phyloP scores from a whole-genome alignment of 1,139 yeast species.

The Diutina catenulata region DNA sequence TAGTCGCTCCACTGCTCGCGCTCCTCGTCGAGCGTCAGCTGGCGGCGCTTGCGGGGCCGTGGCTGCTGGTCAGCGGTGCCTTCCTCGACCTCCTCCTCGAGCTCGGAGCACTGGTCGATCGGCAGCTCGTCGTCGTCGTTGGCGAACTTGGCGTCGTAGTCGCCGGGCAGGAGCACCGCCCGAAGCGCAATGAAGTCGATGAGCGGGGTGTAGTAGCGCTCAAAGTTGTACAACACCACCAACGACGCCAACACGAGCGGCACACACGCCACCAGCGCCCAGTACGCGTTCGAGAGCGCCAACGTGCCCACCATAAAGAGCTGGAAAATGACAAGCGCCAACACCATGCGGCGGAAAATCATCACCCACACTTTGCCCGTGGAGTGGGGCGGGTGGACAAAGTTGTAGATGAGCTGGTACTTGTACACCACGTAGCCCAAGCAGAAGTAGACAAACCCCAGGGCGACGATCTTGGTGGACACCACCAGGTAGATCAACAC shows the following conservation, averaged over 20 bases:
- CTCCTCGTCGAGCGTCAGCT: constrained; percentile 44
- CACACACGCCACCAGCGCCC: constrained; percentile 33
- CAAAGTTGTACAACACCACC: constrained; percentile 67
- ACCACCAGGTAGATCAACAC: constrained; percentile 52
- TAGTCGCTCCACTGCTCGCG: constrained; percentile 40
- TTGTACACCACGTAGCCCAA: constrained; percentile 56
- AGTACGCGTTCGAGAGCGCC: constrained; percentile 40
- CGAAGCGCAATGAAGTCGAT: constrained; percentile 79
- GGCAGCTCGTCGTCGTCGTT: constrained; percentile 1
- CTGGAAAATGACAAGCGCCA: constrained; percentile 50
- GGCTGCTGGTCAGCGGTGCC: background rate
- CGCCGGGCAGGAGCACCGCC: constrained; percentile 27
- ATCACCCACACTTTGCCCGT: constrained; percentile 66
- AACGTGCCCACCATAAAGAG: constrained; percentile 60
- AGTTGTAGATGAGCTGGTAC: constrained; percentile 52
- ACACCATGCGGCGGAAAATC: constrained; percentile 43
- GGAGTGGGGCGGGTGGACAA: constrained; percentile 62
- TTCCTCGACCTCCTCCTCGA: background rate
- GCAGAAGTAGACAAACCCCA: constrained; percentile 50
- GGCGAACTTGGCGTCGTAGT: constrained; percentile 1
- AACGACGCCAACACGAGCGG: constrained; percentile 68
- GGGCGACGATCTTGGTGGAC: constrained; percentile 53
- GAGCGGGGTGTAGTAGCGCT: constrained; percentile 69
- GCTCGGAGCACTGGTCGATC: background rate
- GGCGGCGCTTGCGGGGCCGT: constrained; percentile 10